Conservation (phyloP, 2,329 filamentous ascomycete genomes). For the Xylariaceae sp. region DNA sequence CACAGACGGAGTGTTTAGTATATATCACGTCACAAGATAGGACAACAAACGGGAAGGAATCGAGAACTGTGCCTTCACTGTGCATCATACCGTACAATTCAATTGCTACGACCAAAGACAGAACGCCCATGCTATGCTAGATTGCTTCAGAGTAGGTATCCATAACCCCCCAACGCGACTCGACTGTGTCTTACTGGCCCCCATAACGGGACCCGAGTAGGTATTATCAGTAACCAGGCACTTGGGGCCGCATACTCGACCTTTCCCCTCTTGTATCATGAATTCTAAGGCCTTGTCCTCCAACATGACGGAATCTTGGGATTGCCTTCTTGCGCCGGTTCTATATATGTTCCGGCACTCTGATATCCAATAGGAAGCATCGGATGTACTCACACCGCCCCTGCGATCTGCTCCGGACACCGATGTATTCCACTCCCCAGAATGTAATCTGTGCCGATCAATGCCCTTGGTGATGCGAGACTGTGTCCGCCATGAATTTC, state of each 20-base stretch:
- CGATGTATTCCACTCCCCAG: neutral
- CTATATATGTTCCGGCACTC: neutral
- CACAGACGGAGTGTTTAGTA: slow-evolving; percentile 1
- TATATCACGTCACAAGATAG: slow-evolving; percentile 19
- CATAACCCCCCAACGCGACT: neutral
- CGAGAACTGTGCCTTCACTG: slow-evolving; percentile 4
- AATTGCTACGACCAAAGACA: slow-evolving; percentile 24
- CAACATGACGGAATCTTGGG: neutral
- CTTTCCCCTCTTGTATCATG: neutral
- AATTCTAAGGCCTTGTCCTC: neutral
- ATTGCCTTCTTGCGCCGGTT: neutral
- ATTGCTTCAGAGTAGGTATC: slow-evolving; percentile 8
- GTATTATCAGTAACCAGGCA: neutral
- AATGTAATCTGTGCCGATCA: too few relatives aligned
- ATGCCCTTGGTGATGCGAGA: too few relatives aligned
- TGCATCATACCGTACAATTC: slow-evolving; percentile 20
- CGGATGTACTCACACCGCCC: too few relatives aligned
- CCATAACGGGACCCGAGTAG: neutral
- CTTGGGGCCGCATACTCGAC: neutral
- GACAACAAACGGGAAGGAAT: slow-evolving; percentile 11
- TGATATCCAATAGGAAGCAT: neutral
- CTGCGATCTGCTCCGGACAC: neutral
- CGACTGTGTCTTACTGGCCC: too few relatives aligned
- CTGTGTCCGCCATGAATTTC: too few relatives aligned
- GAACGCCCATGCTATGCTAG: slow-evolving; percentile 47